A percentile compares a stretch with the other conserved stretches of the same genome.
Conservation (phyloP, 148 eudicot species). For the Dianthus caryophyllus region DNA sequence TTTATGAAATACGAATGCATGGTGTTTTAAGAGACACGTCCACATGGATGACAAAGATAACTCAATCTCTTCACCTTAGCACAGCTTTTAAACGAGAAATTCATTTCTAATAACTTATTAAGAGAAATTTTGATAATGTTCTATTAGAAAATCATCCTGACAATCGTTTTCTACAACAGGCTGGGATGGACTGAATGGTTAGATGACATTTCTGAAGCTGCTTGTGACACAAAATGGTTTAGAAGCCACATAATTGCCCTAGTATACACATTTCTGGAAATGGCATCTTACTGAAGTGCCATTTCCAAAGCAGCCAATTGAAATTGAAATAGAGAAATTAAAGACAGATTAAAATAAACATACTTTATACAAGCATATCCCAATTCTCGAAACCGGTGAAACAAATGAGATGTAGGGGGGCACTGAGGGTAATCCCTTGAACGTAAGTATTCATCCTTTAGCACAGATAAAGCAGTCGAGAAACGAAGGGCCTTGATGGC, state of each 20-base stretch:
- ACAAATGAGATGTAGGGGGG: constrained; percentile 91
- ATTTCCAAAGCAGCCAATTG: too few species aligned
- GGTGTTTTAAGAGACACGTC: not conserved
- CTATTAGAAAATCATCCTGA: too few species aligned
- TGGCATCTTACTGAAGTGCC: too few species aligned
- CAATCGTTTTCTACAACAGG: too few species aligned
- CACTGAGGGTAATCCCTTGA: constrained; percentile 98
- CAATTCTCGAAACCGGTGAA: constrained; percentile 89
- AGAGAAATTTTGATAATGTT: too few species aligned
- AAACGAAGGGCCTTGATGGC: constrained; percentile 95
- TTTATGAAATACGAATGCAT: not conserved
- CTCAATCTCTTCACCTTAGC: not conserved
- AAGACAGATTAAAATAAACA: constrained; percentile 15
- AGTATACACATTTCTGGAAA: too few species aligned
- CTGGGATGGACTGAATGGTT: too few species aligned
- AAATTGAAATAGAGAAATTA: not conserved
- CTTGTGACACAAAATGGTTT: too few species aligned
- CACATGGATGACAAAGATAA: not conserved
- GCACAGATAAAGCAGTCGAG: constrained; percentile 90
- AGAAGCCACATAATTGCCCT: too few species aligned
- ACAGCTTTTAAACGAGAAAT: not conserved
- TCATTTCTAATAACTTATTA: too few species aligned
- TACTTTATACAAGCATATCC: constrained; percentile 98
- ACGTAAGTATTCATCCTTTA: constrained; percentile 92
- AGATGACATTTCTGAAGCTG: too few species aligned